Evolutionary conservation across 2,329 filamentous ascomycete species (phyloP).

Genomic region (Gaeumannomyces tritici): DNA sequence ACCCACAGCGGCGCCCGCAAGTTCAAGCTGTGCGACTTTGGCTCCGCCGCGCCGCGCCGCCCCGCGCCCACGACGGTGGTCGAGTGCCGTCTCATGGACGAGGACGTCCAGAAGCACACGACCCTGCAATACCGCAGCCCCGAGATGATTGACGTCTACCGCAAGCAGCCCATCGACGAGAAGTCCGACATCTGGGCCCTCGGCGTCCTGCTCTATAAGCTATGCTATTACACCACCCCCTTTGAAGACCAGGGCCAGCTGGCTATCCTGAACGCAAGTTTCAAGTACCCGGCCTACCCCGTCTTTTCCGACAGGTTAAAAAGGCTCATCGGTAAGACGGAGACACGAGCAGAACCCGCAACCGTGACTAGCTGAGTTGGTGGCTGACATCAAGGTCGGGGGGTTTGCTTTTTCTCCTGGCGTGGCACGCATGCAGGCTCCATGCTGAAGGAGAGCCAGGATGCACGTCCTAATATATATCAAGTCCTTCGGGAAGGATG

Average conservation of each 20-base stretch:
- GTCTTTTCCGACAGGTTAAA: conserved; percentile 85
- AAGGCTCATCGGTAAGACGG: conserved; percentile 67
- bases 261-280: conserved; percentile 92
- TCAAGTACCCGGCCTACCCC: conserved; percentile 82
- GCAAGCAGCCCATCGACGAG: conserved; percentile 93
- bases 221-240: conserved; percentile 98
- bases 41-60: conserved; percentile 75
- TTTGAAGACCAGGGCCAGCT: conserved; percentile 97
- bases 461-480: conserved; percentile 80
- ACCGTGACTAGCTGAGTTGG: too few relatives aligned
- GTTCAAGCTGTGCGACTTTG: conserved; percentile 98
- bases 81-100: conserved; percentile 87
- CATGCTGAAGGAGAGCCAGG: conserved; percentile 81
- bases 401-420: not conserved
- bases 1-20: conserved; percentile 49
- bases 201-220: conserved; percentile 90
- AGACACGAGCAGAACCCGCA: too few relatives aligned
- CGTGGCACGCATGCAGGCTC: conserved; percentile 45
- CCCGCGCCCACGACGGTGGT: conserved; percentile 77
- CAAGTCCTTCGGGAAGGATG: conserved; percentile 83
- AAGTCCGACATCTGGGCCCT: conserved; percentile 98
- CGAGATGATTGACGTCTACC: conserved; percentile 97
- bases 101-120: conserved; percentile 94
- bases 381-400: not conserved
- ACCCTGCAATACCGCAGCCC: conserved; percentile 96